Base-by-base conservation (phyloP, 1,284 basidiomycete species). In the Trametes sp. region DNA sequence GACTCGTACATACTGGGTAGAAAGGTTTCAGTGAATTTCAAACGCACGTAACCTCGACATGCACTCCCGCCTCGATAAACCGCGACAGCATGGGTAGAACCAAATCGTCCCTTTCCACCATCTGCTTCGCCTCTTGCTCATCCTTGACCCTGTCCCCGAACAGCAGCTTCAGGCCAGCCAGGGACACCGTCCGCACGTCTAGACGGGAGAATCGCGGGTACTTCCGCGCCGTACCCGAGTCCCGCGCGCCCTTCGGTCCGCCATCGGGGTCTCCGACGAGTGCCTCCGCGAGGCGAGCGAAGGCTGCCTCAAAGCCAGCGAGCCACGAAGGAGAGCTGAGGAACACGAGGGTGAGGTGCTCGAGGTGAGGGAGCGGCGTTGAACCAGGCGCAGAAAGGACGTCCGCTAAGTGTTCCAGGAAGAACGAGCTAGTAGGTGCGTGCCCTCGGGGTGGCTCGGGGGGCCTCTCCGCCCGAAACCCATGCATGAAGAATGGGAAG, bases 331-430 rank as follows among this genome's bases (percentile, higher is more conserved):
- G 50, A 16, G 50, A 23, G 6, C 33, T 16, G 33, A 24, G 6
- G 21, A 52, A 35, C 1, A 52, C 50, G 6, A 52, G 23, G 9
- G 31, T 24, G 9, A 52, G 50, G 2, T 24, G 11, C 13, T 35
- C 50, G 50, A 52, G 50, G 29, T n/a, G 11, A 26, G 33, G 50
- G 21, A 52, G 50, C n/a, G 33, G 50, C n/a, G n/a, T 23, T 13
- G 33, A 21, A 19, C 50, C 33, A 31, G 23, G 33, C n/a, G 33
- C 16, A 8, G 38, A 41, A 19, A 36, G 33, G 50, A 52, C 50
- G 33, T 35, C 31, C 6, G 33, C 50, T 4, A 52, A 33, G 19
- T 14, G 21, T 6, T 52, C 33, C 35, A 52, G 31, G 33, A 52
- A 52, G 10, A 38, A 52, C 9, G 50, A 33, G 2, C n/a, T n/a